A percentile compares a stretch with the other conserved stretches of the same genome.
Evolutionary conservation across 1,284 basidiomycete genomes (phyloP).

Genomic region (Rugosomyces carneus): DNA sequence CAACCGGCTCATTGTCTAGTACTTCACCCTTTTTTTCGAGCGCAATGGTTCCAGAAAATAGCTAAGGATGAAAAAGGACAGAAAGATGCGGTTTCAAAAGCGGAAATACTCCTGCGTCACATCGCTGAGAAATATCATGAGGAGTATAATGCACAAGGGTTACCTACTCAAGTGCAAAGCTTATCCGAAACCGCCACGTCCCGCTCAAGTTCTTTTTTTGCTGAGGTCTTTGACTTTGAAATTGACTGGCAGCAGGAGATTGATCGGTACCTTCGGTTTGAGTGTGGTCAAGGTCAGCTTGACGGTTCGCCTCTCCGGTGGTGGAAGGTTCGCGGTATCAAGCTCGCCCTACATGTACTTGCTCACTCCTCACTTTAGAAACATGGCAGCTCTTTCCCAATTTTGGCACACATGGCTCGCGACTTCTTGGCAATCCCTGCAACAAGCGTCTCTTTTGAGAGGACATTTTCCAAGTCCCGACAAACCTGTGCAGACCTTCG

Average conservation of each 20-base stretch:
- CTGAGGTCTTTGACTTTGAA: too few relatives aligned
- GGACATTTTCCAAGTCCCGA: constrained; percentile 26
- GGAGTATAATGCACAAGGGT: too few relatives aligned
- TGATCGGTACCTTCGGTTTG: constrained; percentile 7
- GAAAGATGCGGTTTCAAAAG: too few relatives aligned
- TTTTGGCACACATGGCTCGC: constrained; percentile 24
- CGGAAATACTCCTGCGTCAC: too few relatives aligned
- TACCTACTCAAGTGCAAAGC: too few relatives aligned
- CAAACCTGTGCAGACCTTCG: constrained; percentile 25
- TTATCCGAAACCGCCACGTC: too few relatives aligned
- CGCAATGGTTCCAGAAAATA: too few relatives aligned
- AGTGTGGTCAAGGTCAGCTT: constrained; percentile 9
- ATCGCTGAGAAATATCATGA: too few relatives aligned
- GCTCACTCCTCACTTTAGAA: background rate
- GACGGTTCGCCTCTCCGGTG: constrained; percentile 4
- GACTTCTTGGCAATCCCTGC: constrained; percentile 30
- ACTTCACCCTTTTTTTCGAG: too few relatives aligned
- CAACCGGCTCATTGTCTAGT: background rate
- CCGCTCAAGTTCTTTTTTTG: too few relatives aligned
- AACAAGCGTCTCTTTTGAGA: constrained; percentile 27
- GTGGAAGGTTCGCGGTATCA: constrained; percentile 9
- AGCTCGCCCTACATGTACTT: too few relatives aligned
- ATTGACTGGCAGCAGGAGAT: constrained; percentile 4
- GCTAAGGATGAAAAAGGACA: too few relatives aligned
- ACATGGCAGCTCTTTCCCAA: constrained; percentile 16